A percentile compares a stretch with the other conserved stretches of the same genome.
These are phyloP conservation scores for Curvularia lunata DNA, from an alignment of 2,329 filamentous ascomycete genomes.

Conservation along the genomic window DNA sequence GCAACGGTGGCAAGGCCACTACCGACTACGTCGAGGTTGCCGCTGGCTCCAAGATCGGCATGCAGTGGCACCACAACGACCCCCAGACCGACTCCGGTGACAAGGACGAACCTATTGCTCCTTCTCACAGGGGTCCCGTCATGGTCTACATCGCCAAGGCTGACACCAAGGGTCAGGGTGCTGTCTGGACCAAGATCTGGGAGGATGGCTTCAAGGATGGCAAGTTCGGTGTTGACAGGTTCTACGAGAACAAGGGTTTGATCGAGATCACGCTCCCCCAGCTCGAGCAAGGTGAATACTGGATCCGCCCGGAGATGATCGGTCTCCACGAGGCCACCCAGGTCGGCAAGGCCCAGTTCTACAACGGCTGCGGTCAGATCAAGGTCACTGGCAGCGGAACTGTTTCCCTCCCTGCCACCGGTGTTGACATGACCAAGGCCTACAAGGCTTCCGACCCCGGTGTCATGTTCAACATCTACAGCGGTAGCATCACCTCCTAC, in stretches of 20 bases:
- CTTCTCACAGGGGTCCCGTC: constrained; percentile 60
- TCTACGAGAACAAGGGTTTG: constrained; percentile 50
- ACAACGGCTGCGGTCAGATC: constrained; percentile 53
- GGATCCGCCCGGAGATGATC: constrained; percentile 53
- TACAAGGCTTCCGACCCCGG: constrained; percentile 51
- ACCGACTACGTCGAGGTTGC: constrained; percentile 55
- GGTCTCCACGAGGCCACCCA: constrained; percentile 50
- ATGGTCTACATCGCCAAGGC: constrained; percentile 59
- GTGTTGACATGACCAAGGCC: constrained; percentile 56
- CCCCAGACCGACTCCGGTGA: constrained; percentile 33
- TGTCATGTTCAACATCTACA: constrained; percentile 52
- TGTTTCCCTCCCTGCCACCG: constrained; percentile 36
- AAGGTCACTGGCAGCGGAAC: constrained; percentile 44
- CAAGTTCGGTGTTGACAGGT: constrained; percentile 50
- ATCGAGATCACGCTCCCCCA: constrained; percentile 49
- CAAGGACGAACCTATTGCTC: constrained; percentile 60
- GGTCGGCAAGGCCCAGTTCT: constrained; percentile 51
- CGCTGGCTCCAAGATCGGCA: constrained; percentile 54
- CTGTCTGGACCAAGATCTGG: constrained; percentile 58
- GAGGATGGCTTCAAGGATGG: constrained; percentile 45
- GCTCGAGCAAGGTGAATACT: constrained; percentile 49
- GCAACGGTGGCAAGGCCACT: constrained; percentile 43
- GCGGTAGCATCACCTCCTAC: constrained; percentile 39
- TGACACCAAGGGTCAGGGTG: constrained; percentile 53
- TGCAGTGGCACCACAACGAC: constrained; percentile 60